These are phyloP conservation scores for Wickerhamiella allomyrinae DNA, from an alignment of 805 yeast species.

Conservation along the genomic window DNA sequence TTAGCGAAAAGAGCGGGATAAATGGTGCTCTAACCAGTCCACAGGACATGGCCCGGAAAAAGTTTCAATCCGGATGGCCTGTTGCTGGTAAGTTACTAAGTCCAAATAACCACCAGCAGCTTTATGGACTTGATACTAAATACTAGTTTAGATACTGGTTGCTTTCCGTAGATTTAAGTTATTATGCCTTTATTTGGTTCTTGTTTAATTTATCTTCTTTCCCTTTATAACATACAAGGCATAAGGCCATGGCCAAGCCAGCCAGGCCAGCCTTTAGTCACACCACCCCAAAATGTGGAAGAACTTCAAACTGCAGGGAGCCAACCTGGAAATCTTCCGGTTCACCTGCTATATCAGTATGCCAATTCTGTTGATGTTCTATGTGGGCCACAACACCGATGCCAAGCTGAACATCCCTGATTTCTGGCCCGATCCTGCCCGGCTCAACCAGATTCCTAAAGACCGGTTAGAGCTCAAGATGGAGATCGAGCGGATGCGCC, in stretches of 20 bases:
- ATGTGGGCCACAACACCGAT: slow-evolving; percentile 83
- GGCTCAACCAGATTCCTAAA: slow-evolving; percentile 81
- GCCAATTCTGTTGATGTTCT: slow-evolving; percentile 86
- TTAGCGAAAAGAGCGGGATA: slow-evolving; percentile 20
- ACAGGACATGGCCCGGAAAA: background rate
- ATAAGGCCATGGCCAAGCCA: too few species aligned
- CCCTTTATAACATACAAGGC: too few species aligned
- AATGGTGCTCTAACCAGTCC: slow-evolving; percentile 1
- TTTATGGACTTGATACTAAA: background rate
- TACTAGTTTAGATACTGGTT: too few species aligned
- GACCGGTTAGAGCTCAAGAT: slow-evolving; percentile 86
- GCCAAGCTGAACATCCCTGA: slow-evolving; percentile 81
- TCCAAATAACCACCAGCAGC: background rate
- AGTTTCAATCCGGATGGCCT: background rate
- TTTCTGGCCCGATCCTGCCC: slow-evolving; percentile 93
- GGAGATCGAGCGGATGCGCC: slow-evolving; percentile 75
- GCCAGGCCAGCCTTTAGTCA: too few species aligned
- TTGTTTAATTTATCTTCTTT: too few species aligned
- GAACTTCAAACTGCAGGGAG: slow-evolving; percentile 11
- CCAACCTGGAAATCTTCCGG: slow-evolving; percentile 27
- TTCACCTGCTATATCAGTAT: slow-evolving; percentile 74
- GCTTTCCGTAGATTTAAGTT: too few species aligned
- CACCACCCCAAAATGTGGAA: slow-evolving; percentile 7
- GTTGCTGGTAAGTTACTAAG: background rate
- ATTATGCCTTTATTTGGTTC: too few species aligned